Base-by-base conservation (phyloP, 768 basidiomycete genomes). In the Podaxis rugospora region DNA sequence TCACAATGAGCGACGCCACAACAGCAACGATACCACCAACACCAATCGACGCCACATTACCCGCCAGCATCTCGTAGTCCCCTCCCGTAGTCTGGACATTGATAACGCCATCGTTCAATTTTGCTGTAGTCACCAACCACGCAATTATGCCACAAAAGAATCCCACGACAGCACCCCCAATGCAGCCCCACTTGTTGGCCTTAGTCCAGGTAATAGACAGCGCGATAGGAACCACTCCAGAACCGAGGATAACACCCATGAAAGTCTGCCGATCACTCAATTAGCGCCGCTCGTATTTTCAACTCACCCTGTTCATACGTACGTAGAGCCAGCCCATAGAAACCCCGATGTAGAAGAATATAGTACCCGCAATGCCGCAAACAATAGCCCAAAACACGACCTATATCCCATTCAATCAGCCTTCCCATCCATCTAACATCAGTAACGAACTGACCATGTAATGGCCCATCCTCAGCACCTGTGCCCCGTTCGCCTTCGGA, bases 281-380 rank as follows among this genome's bases (percentile, higher is more conserved):
- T 40, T 40, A 40, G 39, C 32, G 5, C 16, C 39, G 6, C 16
- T n/a, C 14, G 13, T 5, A 10, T 40, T 14, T 40, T 40, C 4
- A n/a, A 14, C 16, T 13, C 11, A 14, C 6, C 13, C 13, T 3
- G 39, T 13, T n/a, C 11, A n/a, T 91, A 79, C 88, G 53, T 65
- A 92, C 89, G 65, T 95, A 95, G 58, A 95, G 86, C 92, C 93
- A 95, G 21, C 93, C 93, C 89, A 95, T 89, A 25, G 89, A 92
- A 27, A 95, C 87, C 5, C 93, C 93, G 64, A 95, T 93, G 70
- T 90, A 94, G 74, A 78, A 92, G 79, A 96, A 96, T 55, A 93
- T 88, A 32, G 90, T 71, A 0, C 93, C 93, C 0, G 89, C 87
- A n/a, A 93, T 66, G 21, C 86, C 93, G 82, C 93, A 93, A 37